Conservation (phyloP, 2,329 filamentous ascomycete species). For the Graphium sp. region DNA sequence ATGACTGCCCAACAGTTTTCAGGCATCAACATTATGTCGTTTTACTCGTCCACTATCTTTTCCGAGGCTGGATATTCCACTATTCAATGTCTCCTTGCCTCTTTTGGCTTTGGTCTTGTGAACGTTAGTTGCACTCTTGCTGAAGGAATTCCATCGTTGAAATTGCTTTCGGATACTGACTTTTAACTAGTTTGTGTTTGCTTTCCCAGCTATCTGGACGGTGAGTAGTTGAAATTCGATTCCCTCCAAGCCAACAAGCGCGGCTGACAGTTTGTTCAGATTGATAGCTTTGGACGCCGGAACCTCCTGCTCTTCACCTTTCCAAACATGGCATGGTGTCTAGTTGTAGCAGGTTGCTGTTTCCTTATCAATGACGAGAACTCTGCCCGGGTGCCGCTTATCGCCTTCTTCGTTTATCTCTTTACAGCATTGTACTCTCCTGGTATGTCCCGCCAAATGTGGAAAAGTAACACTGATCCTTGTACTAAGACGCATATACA, state of each 20-base stretch:
- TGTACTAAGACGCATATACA: no score
- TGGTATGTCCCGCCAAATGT: slow-evolving; percentile 20
- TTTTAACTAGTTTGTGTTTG: slow-evolving; percentile 41
- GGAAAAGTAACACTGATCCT: no score
- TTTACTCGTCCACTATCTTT: slow-evolving; percentile 5
- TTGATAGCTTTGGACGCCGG: slow-evolving; percentile 41
- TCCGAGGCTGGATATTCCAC: background rate
- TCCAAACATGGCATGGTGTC: slow-evolving; percentile 36
- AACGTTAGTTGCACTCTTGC: no score
- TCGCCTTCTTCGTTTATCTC: slow-evolving; percentile 19
- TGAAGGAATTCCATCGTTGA: no score
- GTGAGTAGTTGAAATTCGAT: no score
- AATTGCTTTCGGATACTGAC: no score
- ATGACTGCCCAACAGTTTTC: slow-evolving; percentile 59
- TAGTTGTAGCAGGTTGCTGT: slow-evolving; percentile 33
- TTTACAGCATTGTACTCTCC: slow-evolving; percentile 25
- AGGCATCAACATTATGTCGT: no score
- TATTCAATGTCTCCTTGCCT: slow-evolving; percentile 32
- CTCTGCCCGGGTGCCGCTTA: slow-evolving; percentile 12
- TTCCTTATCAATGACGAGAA: slow-evolving; percentile 19
- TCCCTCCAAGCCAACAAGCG: no score
- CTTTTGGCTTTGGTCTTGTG: slow-evolving; percentile 37
- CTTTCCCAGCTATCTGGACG: slow-evolving; percentile 38
- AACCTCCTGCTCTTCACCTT: slow-evolving; percentile 38
- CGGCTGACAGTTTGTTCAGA: no score